Evolutionary conservation across 441 rosid species (phyloP), one percentile per base, ranked within the genome.

Genomic region (Euphorbia celastroides): DNA sequence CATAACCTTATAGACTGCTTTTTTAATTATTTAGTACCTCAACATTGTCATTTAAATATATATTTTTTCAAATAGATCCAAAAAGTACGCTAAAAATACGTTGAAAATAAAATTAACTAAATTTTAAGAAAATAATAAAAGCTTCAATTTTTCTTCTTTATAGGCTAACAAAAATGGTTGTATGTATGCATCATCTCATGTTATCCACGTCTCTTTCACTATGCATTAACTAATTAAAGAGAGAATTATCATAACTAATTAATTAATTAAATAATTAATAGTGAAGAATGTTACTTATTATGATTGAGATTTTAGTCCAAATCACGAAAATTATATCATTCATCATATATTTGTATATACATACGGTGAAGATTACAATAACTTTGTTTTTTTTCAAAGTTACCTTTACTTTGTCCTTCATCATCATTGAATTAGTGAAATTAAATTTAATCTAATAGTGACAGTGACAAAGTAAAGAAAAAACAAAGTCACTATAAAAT

Each of bases 151-250:
- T 50, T 50, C 8, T 19, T n/a, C 22, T 19, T 50, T 19, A 19
- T n/a, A 19, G 23, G 23, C 20, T 19, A 46, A 46, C n/a, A n/a
- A n/a, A n/a, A n/a, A n/a, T n/a, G n/a, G n/a, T n/a, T n/a, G n/a
- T 17, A 50, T 50, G 7, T n/a, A 50, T 12, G 7, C 55, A 50
- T 50, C 11, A 51, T 80, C 78, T 73, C 81, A 82, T 79, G 80
- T 79, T 85, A 88, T 79, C 93, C 98, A 90, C 90, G 96, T 86
- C 90, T 82, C 60, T 75, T 71, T 76, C 90, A 88, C 82, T 83
- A 82, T 66, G 76, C 71, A 77, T 73, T 74, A 16, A 27, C 2
- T 30, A 57, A n/a, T 28, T 8, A 16, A 4, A 52, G 10, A 46
- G n/a, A 46, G 5, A 46, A 0, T 50, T 50, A 46, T 5, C 7